Base-by-base conservation (phyloP, 139 green algal species). In the Chlamydomonas eustigma region DNA sequence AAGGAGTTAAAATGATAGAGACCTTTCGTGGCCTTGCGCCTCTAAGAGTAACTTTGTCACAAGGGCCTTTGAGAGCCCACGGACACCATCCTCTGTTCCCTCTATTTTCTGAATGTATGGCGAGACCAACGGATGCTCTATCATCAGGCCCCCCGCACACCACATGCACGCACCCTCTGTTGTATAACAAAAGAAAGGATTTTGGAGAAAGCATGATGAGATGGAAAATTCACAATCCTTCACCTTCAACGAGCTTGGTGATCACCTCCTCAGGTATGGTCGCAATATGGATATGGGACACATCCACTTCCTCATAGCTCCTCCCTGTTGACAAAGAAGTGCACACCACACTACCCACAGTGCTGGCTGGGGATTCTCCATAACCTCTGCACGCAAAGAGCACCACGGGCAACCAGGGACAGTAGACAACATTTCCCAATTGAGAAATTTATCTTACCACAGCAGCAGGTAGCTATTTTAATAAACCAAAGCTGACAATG, bases 61-160 rank as follows among this genome's bases (percentile, higher is more conserved):
- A 51, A 81, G 28, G 3, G 70, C 67, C 78, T 94, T 93, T 22
- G 72, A 33, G 51, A 95, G 82, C 0, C 91, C 91, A 89, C 94
- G 94, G 25, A 95, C 88, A 2, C 69, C 78, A 74, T 94, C 92
- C 51, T 89, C 70, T 31, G 64, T 87, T 28, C 91, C 91, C 1
- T 90, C 83, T 52, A 94, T 80, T 8, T 44, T 67, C 2, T 35
- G 76, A 0, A 92, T 82, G 73, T 90, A 80, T 3, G 88, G 88
- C 37, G 38, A 58, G 3, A 80, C 68, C 66, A 92, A 78, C 1
- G 78, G 77, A 68, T 95, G 90, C 80, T 95, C 91, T 3, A 94
- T 82, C 91, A 95, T 94, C 4, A 96, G 84, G 0, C 89, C 91
- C 1, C 91, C 91, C 2, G 91, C 91, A 51, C 85, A 92, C 72